Base-by-base conservation (phyloP, 2,329 filamentous ascomycete species). In the Clonostachys solani region DNA sequence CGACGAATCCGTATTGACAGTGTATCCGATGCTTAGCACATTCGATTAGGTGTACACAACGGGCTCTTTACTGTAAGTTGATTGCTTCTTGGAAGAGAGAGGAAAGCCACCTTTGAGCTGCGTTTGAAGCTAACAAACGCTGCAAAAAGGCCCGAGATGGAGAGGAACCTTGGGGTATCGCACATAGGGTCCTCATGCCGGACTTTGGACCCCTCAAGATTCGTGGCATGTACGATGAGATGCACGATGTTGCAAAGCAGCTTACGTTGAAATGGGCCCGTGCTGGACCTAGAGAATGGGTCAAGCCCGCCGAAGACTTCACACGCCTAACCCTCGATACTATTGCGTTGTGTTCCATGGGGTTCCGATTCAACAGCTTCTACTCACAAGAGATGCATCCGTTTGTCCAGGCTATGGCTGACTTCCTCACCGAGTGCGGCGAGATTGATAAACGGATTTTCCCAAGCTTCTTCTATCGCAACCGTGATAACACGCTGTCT, bases 191-290 rank as follows among this genome's bases (percentile, higher is more conserved):
- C 19, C 63, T 87, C 47, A 77, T 85, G 61, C 82, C 83, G 2
- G 81, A 80, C 5, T 85, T 87, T 56, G 83, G 83, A 0, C 83
- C 83, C 0, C 61, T 86, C 33, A 70, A 75, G 6, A 86, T 88
- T 54, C 46, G 72, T 36, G 65, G 64, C 17, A 81, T 81, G 77
- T 81, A 77, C 50, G 68, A 72, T 53, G 81, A 74, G 51, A 74
- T 74, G 71, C 60, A 71, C 47, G 77, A 80, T 50, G 71, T 81
- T 48, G 71, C 73, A 10, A 66, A 67, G 3, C 77, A 81, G 50
- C 56, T 81, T 42, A 69, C 75, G 12, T 62, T 78, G 55, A 80
- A 80, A 54, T 81, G 77, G 76, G 76, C 74, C 5, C 64, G 77
- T 46, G 54, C 56, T 19, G 62, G 62, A 10, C 40, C 56, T 2